phyloP scores from a whole-genome alignment of 208 protist genomes.

The Leishmania aethiopica region DNA sequence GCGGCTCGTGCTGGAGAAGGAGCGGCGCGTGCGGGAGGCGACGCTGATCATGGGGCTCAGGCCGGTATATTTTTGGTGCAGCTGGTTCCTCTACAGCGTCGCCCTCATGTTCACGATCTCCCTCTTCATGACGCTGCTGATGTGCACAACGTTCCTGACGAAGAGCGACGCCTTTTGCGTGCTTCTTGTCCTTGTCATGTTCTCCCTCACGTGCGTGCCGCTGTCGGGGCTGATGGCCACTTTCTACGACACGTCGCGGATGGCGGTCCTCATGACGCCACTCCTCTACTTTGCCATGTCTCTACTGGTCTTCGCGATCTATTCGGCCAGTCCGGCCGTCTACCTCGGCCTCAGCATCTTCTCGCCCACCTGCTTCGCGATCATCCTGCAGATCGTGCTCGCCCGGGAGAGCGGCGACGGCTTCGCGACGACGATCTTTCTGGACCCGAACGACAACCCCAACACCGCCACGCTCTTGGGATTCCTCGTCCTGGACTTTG shows the following conservation, averaged over 20 bases:
- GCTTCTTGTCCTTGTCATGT: conserved; percentile 67
- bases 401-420: conserved; percentile 29
- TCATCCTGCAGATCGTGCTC: conserved; percentile 30
- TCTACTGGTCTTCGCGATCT: conserved; percentile 18
- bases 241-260: conserved; percentile 66
- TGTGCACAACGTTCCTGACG: conserved; percentile 48
- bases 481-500: conserved; percentile 38
- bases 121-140: conserved; percentile 30
- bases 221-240: conserved; percentile 49
- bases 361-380: conserved; percentile 44
- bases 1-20: conserved; percentile 80
- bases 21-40: conserved; percentile 72
- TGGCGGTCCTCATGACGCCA: conserved; percentile 61
- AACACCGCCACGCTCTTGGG: conserved; percentile 17
- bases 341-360: conserved; percentile 32
- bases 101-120: conserved; percentile 39
- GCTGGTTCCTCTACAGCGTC: conserved; percentile 55
- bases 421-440: background rate
- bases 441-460: background rate
- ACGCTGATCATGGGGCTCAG: conserved; percentile 85
- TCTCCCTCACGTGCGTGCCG: conserved; percentile 41
- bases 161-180: conserved; percentile 41
- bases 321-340: background rate
- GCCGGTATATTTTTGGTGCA: conserved; percentile 39
- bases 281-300: conserved; percentile 67